Conservation (phyloP, 495 filamentous ascomycete genomes). For the Podospora fimiseda region DNA sequence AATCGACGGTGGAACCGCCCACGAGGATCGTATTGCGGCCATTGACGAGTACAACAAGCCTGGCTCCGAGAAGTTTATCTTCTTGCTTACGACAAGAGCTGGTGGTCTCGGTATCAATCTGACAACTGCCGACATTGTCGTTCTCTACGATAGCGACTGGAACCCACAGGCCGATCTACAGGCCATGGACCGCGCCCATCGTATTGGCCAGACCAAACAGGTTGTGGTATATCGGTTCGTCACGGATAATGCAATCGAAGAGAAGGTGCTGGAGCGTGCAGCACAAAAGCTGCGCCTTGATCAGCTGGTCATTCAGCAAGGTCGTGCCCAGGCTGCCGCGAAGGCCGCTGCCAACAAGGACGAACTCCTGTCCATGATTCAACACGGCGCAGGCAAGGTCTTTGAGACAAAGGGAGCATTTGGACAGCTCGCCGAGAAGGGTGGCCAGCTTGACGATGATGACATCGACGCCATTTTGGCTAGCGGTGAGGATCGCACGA, state of each 20-base stretch:
- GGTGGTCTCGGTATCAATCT: slow-evolving; percentile 98
- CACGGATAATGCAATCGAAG: slow-evolving; percentile 96
- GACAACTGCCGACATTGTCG: slow-evolving; percentile 90
- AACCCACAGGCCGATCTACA: slow-evolving; percentile 98
- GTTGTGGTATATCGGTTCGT: slow-evolving; percentile 94
- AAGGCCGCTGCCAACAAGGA: slow-evolving; percentile 89
- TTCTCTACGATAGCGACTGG: slow-evolving; percentile 99
- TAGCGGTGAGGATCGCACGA: slow-evolving; percentile 83
- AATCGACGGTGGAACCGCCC: slow-evolving; percentile 94
- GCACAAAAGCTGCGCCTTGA: slow-evolving; percentile 96
- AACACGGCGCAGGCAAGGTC: slow-evolving; percentile 92
- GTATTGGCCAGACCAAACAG: slow-evolving; percentile 98
- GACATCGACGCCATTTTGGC: slow-evolving; percentile 85
- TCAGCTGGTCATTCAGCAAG: slow-evolving; percentile 99
- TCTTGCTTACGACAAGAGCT: slow-evolving; percentile 93
- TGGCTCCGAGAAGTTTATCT: slow-evolving; percentile 93
- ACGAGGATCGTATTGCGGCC: slow-evolving; percentile 94
- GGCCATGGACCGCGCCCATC: slow-evolving; percentile 97
- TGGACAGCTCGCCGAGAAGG: slow-evolving; percentile 50
- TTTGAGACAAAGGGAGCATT: slow-evolving; percentile 64
- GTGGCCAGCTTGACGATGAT: slow-evolving; percentile 65
- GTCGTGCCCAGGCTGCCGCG: slow-evolving; percentile 83
- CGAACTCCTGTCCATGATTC: slow-evolving; percentile 94
- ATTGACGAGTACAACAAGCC: slow-evolving; percentile 98
- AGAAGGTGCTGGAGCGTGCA: slow-evolving; percentile 95